Base-by-base conservation (phyloP, 2,329 filamentous ascomycete genomes). In the Neofusicoccum laricinum region DNA sequence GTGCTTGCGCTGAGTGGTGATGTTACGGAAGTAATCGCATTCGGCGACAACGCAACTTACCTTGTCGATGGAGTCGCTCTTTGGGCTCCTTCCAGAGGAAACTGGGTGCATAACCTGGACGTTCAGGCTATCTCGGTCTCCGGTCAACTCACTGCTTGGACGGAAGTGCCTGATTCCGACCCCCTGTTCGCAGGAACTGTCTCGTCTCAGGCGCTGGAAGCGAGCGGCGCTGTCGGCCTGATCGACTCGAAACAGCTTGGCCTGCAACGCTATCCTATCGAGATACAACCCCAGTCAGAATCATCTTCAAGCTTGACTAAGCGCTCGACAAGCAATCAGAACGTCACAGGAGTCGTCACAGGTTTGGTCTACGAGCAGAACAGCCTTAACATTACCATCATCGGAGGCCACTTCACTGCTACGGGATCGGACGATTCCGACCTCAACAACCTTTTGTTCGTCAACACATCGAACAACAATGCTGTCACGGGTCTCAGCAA, bases 341-440 rank as follows among this genome's bases (percentile, higher is more conserved):
- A 82, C 67, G 77, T 85, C 8, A 84, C 84, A 2, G 92, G 92
- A 34, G 88, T 96, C n/a, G 82, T 89, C 21, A 87, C 90, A 7
- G 95, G 92, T 34, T 79, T 88, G 2, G 97, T 96, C 73, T 92
- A 96, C 75, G 85, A 84, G 43, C 82, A 84, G 15, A 86, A 87
- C 67, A 82, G 81, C 65, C 85, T 86, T 67, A 97, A 97, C 76
- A 83, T 96, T 64, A 98, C 95, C 0, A 86, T 98, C 43, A 82
- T 98, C 32, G 95, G 89, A 55, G 95, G 95, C 1, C 92, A 93
- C 71, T 99, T 99, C 74, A 85, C 86, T 7, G 88, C 91, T 0
- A 86, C 82, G 34, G 86, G 85, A 14, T 84, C 84, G 7, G 86
- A 93, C 69, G 91, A 88, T 21, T 87, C 89, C 3, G 82, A 84